phyloP scores from a whole-genome alignment of 176 grass and related monocot species.

The Poa annua region DNA sequence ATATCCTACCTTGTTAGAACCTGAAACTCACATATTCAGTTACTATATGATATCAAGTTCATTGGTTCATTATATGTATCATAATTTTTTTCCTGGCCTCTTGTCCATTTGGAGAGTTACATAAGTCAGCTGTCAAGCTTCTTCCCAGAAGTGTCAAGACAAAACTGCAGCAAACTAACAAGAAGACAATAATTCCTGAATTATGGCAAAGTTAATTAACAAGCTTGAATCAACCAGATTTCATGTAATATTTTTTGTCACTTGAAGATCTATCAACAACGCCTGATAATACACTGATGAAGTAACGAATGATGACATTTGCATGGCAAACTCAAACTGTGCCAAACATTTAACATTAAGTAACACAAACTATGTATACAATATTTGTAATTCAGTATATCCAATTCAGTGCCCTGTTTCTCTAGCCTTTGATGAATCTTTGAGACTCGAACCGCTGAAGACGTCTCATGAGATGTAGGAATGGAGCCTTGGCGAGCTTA shows the following conservation, averaged over 20 bases:
- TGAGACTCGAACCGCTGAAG: not conserved
- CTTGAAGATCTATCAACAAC: not conserved
- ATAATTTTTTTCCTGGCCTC: not conserved
- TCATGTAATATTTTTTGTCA: not conserved
- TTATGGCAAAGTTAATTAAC: no score
- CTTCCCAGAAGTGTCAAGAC: no score
- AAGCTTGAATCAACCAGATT: slow-evolving; percentile 22
- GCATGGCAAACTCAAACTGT: not conserved
- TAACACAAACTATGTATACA: not conserved
- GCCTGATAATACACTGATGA: not conserved
- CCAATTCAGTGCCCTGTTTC: not conserved
- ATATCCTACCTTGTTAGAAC: slow-evolving; percentile 35
- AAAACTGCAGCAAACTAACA: not conserved
- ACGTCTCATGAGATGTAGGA: not conserved
- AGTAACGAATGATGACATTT: slow-evolving; percentile 15
- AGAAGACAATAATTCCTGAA: not conserved
- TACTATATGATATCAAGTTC: slow-evolving; percentile 38
- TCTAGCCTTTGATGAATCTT: slow-evolving; percentile 12
- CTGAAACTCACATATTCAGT: slow-evolving; percentile 43
- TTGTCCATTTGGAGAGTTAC: not conserved
- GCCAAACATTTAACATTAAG: slow-evolving; percentile 4
- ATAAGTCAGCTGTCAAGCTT: slow-evolving; percentile 20
- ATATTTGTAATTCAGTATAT: not conserved
- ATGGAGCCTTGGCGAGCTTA: not conserved
- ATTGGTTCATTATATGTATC: slow-evolving; percentile 2